Evolutionary conservation across 176 grass and related monocot genomes (phyloP), one percentile per base, ranked within the genome.

Genomic region (Aegilops tauschii): DNA sequence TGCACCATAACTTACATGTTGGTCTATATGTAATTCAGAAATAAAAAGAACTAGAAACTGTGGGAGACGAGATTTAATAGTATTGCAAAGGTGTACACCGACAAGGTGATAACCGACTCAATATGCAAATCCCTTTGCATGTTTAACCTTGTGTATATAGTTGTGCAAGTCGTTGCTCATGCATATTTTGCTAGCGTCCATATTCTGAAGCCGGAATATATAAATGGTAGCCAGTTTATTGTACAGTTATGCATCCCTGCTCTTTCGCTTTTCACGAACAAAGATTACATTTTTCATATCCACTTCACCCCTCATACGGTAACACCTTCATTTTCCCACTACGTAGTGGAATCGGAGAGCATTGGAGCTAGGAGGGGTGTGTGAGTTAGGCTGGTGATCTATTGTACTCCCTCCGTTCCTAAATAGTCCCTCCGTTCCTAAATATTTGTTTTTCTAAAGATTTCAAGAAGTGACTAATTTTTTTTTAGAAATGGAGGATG

Each of bases 211-310:
- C 54, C 64, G 20, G 58, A 13, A 5, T n/a, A 12, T 14, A 44
- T 47, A 30, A n/a, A 84, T 6, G 27, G 58, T 23, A 23, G 23
- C 25, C 23, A 61, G 25, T 67, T 30, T 31, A 65, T 11, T n/a
- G 4, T 14, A 6, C 39, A 30, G 54, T 32, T 36, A 23, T 18
- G 76, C 59, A 82, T 12, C 52, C 65, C 61, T 68, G 45, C 45
- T 68, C 78, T 23, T 37, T 54, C 11, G 45, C 36, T 83, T 63
- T 83, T 40, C 36, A 49, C 5, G 14, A 64, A 29, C 49, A 4
- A 50, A 9, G 65, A 84, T 79, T 80, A 66, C 31, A 37, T 73
- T 72, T 73, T 84, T 80, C 74, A 72, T 71, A 37, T 73, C 73
- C n/a, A 83, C 49, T 52, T 52, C 14, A 52, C 49, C 49, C 49